phyloP scores from a whole-genome alignment of 2,329 filamentous ascomycete genomes.

The Fusarium albidum region DNA sequence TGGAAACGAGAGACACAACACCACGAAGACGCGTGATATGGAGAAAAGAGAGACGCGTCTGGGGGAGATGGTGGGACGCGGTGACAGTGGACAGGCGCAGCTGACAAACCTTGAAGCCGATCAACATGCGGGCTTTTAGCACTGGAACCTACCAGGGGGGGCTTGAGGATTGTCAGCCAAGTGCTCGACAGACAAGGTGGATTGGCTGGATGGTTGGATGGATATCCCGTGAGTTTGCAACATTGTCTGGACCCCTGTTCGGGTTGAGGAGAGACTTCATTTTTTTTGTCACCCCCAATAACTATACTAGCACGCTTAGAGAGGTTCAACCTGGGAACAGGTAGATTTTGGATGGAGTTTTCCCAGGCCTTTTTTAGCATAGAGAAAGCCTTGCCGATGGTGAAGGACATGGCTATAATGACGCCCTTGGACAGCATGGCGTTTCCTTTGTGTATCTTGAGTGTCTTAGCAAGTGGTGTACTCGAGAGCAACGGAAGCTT shows the following conservation, averaged over 20 bases:
- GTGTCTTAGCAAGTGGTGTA: neutral
- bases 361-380: neutral
- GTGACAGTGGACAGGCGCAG: constrained; percentile 3
- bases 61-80: constrained; percentile 24
- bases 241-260: constrained; percentile 4
- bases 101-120: constrained; percentile 11
- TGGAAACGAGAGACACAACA: constrained; percentile 29
- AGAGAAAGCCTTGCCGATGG: neutral
- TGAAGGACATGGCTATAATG: neutral
- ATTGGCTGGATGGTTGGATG: constrained; percentile 26
- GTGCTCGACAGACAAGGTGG: constrained; percentile 10
- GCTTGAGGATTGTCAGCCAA: constrained; percentile 5
- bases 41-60: constrained; percentile 30
- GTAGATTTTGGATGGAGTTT: constrained; percentile 2
- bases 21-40: constrained; percentile 38
- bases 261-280: constrained; percentile 3
- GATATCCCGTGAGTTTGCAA: constrained; percentile 32
- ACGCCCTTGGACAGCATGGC: no score
- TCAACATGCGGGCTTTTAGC: constrained; percentile 28
- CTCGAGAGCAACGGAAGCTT: no score
- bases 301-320: neutral
- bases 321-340: neutral
- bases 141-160: constrained; percentile 16
- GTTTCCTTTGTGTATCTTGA: neutral
- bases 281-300: constrained; percentile 4